These are phyloP conservation scores for Aspergillus sp. DNA, from an alignment of 2,329 filamentous ascomycete species.

Conservation along the genomic window DNA sequence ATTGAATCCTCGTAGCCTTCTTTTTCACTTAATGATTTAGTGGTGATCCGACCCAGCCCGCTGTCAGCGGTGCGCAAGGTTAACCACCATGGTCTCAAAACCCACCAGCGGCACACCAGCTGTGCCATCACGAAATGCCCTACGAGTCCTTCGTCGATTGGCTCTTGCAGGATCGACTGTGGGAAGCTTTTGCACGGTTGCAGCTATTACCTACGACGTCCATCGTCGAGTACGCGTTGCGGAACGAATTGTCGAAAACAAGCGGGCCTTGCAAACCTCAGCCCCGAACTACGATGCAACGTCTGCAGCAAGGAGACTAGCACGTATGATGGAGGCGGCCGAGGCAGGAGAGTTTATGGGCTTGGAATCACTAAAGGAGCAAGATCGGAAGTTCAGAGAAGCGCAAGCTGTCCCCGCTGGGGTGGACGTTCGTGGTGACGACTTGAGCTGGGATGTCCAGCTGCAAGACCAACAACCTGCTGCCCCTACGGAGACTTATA, in stretches of 20 bases:
- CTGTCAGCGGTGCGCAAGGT: slow-evolving; percentile 28
- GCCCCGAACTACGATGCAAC: slow-evolving; percentile 46
- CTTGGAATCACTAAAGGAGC: slow-evolving; percentile 37
- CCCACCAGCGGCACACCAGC: slow-evolving; percentile 31
- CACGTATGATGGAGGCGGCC: slow-evolving; percentile 47
- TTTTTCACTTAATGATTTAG: slow-evolving; percentile 17
- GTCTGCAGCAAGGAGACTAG: slow-evolving; percentile 37
- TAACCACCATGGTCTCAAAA: slow-evolving; percentile 34
- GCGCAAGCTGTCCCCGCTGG: slow-evolving; percentile 8
- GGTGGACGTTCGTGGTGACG: neutral
- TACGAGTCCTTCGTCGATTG: slow-evolving; percentile 41
- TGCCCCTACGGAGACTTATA: slow-evolving; percentile 7
- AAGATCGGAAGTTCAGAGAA: slow-evolving; percentile 23
- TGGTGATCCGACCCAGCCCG: slow-evolving; percentile 20
- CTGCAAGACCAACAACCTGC: neutral
- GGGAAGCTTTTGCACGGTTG: slow-evolving; percentile 44
- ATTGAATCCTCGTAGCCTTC: neutral
- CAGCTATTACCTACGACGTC: slow-evolving; percentile 45
- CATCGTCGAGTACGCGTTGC: slow-evolving; percentile 43
- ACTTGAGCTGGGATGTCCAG: neutral
- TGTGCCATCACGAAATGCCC: slow-evolving; percentile 48
- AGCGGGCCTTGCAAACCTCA: slow-evolving; percentile 43
- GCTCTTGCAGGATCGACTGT: slow-evolving; percentile 41
- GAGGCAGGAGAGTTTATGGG: slow-evolving; percentile 47
- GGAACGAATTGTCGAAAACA: slow-evolving; percentile 48